Base-by-base conservation (phyloP, 2,329 filamentous ascomycete genomes). In the Talaromyces marneffei region DNA sequence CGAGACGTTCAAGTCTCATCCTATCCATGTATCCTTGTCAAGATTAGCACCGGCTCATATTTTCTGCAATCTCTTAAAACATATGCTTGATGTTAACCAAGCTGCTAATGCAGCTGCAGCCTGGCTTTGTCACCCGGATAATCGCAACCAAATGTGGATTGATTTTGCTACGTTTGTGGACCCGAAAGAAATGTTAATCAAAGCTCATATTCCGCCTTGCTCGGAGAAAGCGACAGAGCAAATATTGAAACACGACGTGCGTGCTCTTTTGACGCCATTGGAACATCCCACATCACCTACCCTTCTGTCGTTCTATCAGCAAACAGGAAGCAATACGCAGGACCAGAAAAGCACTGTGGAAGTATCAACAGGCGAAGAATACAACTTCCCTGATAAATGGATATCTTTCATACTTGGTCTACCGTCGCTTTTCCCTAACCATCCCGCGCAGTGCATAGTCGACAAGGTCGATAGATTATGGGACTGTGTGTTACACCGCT, bases 101-200 rank as follows among this genome's bases (percentile, higher is more conserved):
- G 91, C 93, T 20, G 94, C 94, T 2, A 93, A 97, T 71, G 92
- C 94, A 1, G 92, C 93, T 1, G 93, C 92, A 23, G 95, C 94
- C 65, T 92, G 96, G 84, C 82, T 99, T 12, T 91, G 91, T 7
- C 91, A 93, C 69, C 87, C 91, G 18, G 89, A 91, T 50, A 95
- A 96, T 72, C 86, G 94, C 59, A 91, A 94, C 66, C 89, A 94
- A 70, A 97, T 99, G 94, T 97, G 94, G 80, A 81, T 88, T 56
- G 94, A 99, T 71, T 96, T 92, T 58, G 73, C 72, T 59, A 71
- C 71, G 2, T 66, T 77, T 44, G 71, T 78, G 16, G 70, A 76
- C 53, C 75, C 72, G 1, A 72, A 71, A 59, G 76, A 75, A 44
- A 75, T 74, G 73, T 74, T 76, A 35, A 65, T 66, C n/a, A 75